Evolutionary conservation across 768 basidiomycete genomes (phyloP), one percentile per base, ranked within the genome.

Genomic region (Suillus americanus): DNA sequence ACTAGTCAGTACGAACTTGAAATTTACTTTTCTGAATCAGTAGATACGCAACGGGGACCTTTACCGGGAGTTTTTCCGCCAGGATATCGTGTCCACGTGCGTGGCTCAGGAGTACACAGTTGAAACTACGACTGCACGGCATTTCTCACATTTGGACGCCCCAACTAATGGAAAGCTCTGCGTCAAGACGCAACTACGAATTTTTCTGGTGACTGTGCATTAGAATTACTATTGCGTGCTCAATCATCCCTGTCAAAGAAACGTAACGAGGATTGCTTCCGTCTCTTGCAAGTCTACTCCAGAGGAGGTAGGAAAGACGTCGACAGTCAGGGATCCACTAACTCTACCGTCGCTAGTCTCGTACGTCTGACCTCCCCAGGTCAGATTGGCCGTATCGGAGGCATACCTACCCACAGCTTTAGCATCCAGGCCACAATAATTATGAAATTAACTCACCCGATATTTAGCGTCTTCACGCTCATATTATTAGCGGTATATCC

Each of bases 231-330:
- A 14, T 50, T 9, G 23, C 23, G 14, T 48, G 46, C 20, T 35
- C 35, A 35, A 9, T 28, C 51, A 30, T 53, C 16, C 28, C 28
- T 8, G 16, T 53, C 40, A 62, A n/a, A 62, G 6, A 45, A 70
- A 72, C 20, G 67, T 72, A 60, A 74, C 56, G 9, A 86, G 63
- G 41, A 86, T 68, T 0, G 72, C 83, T 66, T 86, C 83, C 0
- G 85, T 84, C 16, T 79, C 83, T 55, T 75, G 73, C 35, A 87
- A 78, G 65, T 82, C 77, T 30, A 87, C 67, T 0, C 84, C 85
- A 10, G 57, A 69, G 7, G 70, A 57, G 35, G 84, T 71, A 9
- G 67, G 60, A 28, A 73, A 57, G 4, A 23, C 75, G 60, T 81
- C 71, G 2, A 78, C 66, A 5, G 66, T 68, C 41, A 78, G 64